Evolutionary conservation across 768 basidiomycete genomes (phyloP).

Genomic region (Gelatoporia subvermispora): DNA sequence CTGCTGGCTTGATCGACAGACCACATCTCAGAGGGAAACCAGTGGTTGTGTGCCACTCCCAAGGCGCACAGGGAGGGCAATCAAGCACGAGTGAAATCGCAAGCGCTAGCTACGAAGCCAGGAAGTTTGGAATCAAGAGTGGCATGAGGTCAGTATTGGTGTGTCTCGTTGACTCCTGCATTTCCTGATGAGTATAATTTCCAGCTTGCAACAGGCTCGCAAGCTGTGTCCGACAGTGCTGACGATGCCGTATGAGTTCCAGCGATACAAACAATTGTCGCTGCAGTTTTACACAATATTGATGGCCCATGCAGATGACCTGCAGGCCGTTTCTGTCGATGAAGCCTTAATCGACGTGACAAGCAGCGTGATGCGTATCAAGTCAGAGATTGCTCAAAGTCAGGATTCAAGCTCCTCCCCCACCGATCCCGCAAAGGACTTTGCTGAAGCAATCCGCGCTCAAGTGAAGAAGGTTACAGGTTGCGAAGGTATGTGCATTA

Average conservation of each 20-base stretch:
- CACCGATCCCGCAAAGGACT: constrained; percentile 63
- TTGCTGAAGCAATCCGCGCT: constrained; percentile 77
- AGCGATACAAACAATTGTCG: constrained; percentile 81
- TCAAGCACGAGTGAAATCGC: constrained; percentile 94
- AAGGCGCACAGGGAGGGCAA: constrained; percentile 63
- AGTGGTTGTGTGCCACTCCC: constrained; percentile 93
- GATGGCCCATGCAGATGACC: constrained; percentile 83
- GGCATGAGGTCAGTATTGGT: constrained; percentile 86
- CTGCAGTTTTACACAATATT: constrained; percentile 90
- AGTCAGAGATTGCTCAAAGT: constrained; percentile 24
- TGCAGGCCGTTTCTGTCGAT: constrained; percentile 95
- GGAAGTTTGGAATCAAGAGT: constrained; percentile 81
- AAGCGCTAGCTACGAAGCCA: constrained; percentile 90
- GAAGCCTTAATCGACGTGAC: constrained; percentile 93
- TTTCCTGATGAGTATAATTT: background rate
- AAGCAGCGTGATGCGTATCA: constrained; percentile 41
- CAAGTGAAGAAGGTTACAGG: constrained; percentile 75
- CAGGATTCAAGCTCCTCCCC: constrained; percentile 13
- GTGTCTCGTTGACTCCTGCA: constrained; percentile 23
- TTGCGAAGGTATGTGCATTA: constrained; percentile 63
- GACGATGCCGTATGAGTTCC: constrained; percentile 94
- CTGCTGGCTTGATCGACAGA: constrained; percentile 76
- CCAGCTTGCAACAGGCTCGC: constrained; percentile 47
- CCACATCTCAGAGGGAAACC: constrained; percentile 85
- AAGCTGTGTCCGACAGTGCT: constrained; percentile 66